phyloP scores from a whole-genome alignment of 768 basidiomycete genomes.

The Collybia nuda region DNA sequence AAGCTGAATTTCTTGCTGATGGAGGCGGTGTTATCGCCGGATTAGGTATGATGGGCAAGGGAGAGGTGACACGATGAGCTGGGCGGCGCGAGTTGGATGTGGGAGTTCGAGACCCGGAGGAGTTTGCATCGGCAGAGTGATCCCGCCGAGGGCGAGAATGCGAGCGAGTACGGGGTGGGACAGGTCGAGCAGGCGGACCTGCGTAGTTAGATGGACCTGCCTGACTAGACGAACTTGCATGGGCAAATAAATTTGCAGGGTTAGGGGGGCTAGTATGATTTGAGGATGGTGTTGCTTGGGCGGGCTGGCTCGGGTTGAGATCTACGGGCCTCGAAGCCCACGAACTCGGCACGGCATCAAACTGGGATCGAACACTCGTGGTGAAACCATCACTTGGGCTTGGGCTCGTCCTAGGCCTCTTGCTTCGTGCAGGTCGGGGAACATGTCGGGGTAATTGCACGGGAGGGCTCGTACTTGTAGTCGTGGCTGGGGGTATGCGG shows the following conservation, averaged over 20 bases:
- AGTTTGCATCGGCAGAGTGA: neutral
- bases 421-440: conserved; percentile 11
- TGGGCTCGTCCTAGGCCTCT: conserved; percentile 25
- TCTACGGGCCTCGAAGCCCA: conserved; percentile 25
- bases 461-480: conserved; percentile 5
- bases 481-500: conserved; percentile 17
- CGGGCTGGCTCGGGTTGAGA: conserved; percentile 16
- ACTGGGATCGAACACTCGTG: conserved; percentile 6
- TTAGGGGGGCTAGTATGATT: neutral
- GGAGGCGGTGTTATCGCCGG: neutral
- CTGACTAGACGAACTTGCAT: neutral
- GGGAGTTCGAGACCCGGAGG: neutral
- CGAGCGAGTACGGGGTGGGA: conserved; percentile 18
- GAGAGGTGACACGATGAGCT: conserved; percentile 3
- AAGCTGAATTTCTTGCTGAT: neutral
- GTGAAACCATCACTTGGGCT: conserved; percentile 6
- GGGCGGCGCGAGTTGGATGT: neutral
- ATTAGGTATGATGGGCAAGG: neutral
- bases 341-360: conserved; percentile 17
- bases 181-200: neutral
- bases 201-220: neutral
- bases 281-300: neutral
- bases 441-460: conserved; percentile 1
- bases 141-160: conserved; percentile 19
- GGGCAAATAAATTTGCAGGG: neutral